Percentiles rank a stretch among this genome's conserved stretches.
Conservation (phyloP, 148 eudicot species). For the Persicaria maculosa region DNA sequence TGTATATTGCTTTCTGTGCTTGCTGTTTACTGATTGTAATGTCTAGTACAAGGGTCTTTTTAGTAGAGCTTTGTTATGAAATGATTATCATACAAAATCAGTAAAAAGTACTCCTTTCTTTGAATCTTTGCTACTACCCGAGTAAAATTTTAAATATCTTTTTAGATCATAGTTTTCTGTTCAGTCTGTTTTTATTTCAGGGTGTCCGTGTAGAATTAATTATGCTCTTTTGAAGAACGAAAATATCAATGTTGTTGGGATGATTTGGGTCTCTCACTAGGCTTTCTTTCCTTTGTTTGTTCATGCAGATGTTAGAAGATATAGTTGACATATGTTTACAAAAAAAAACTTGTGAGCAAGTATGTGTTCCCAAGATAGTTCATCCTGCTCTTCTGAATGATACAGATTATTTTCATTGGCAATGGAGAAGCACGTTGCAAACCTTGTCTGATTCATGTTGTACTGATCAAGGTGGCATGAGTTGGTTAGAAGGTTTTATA, state of each 20-base stretch:
- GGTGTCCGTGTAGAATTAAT: background rate
- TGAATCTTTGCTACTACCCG: too few species aligned
- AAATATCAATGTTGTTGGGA: background rate
- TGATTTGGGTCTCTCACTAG: background rate
- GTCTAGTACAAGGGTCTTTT: background rate
- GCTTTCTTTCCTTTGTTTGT: constrained; percentile 15
- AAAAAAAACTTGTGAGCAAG: constrained; percentile 25
- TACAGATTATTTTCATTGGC: constrained; percentile 31
- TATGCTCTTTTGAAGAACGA: background rate
- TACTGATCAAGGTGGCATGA: constrained; percentile 34
- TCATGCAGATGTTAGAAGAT: constrained; percentile 25
- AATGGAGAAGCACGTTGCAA: constrained; percentile 40
- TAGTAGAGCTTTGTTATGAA: background rate
- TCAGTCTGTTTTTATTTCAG: background rate
- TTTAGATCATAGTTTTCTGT: background rate
- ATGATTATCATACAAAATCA: background rate
- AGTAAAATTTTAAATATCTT: too few species aligned
- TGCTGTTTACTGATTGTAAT: background rate
- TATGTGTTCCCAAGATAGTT: constrained; percentile 28
- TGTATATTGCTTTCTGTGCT: background rate
- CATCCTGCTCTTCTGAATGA: constrained; percentile 29
- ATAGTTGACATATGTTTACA: constrained; percentile 18
- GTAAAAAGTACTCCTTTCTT: background rate
- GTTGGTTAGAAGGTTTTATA: constrained; percentile 24
- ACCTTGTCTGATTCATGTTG: constrained; percentile 37